Percentiles rank a stretch among this genome's conserved stretches.
These are phyloP conservation scores for Jaminaea rosea DNA, from an alignment of 1,284 basidiomycete genomes.

Conservation along the genomic window DNA sequence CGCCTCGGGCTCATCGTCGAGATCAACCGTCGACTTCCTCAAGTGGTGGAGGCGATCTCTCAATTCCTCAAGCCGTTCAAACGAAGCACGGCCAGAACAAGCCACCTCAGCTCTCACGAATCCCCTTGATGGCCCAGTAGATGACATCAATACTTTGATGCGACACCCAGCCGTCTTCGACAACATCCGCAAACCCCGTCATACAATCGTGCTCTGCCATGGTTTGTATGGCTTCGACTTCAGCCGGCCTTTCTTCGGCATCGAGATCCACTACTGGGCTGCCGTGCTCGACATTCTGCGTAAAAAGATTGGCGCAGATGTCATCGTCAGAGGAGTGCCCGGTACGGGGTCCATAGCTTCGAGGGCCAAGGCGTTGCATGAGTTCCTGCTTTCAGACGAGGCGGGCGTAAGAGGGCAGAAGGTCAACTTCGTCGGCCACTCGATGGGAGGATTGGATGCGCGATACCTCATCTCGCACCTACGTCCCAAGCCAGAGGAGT, in stretches of 20 bases:
- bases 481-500: constrained; percentile 60
- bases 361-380: constrained; percentile 69
- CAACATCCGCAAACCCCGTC: constrained; percentile 66
- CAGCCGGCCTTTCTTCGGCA: constrained; percentile 61
- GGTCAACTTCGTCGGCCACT: constrained; percentile 89
- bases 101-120: too few species aligned
- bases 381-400: constrained; percentile 58
- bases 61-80: too few species aligned
- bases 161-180: constrained; percentile 22
- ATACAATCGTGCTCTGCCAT: constrained; percentile 88
- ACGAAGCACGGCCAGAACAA: neutral
- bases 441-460: constrained; percentile 59
- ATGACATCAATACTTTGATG: constrained; percentile 25
- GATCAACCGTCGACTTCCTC: neutral
- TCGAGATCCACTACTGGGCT: constrained; percentile 85
- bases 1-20: neutral
- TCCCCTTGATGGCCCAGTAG: too few species aligned
- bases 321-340: constrained; percentile 90
- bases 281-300: constrained; percentile 74
- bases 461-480: constrained; percentile 81
- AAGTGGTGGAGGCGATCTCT: neutral
- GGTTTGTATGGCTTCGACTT: constrained; percentile 85
- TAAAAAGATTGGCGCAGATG: constrained; percentile 76
- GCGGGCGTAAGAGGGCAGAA: constrained; percentile 58
- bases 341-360: constrained; percentile 84